A percentile compares a stretch with the other conserved stretches of the same genome.
phyloP scores from a whole-genome alignment of 2,329 filamentous ascomycete genomes.

The Nothophaeocryptopus gaeumannii region DNA sequence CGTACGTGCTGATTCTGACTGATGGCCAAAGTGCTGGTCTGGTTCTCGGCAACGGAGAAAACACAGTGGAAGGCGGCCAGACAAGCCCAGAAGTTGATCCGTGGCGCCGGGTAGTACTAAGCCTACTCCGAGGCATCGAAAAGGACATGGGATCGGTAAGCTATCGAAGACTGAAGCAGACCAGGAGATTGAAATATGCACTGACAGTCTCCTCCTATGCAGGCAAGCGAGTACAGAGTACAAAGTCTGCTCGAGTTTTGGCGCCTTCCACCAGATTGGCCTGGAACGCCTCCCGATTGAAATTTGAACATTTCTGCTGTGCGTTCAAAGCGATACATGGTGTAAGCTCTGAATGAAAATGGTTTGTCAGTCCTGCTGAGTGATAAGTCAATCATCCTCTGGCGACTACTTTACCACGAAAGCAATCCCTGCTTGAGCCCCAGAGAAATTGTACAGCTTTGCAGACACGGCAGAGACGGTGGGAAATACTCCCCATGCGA shows the following conservation, averaged over 20 bases:
- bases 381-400: too few relatives aligned
- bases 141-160: slow-evolving; percentile 57
- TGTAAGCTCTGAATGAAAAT: too few relatives aligned
- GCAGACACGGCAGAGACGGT: too few relatives aligned
- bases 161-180: not conserved
- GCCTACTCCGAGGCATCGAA: slow-evolving; percentile 58
- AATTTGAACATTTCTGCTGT: not conserved
- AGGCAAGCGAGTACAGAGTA: slow-evolving; percentile 61
- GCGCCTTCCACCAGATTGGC: slow-evolving; percentile 27
- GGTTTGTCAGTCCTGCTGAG: too few relatives aligned
- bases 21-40: slow-evolving; percentile 53
- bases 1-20: not conserved
- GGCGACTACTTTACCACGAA: too few relatives aligned
- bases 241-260: slow-evolving; percentile 53
- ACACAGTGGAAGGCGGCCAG: slow-evolving; percentile 14
- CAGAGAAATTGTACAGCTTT: too few relatives aligned
- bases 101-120: slow-evolving; percentile 56
- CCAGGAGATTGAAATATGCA: not conserved
- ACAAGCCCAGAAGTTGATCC: slow-evolving; percentile 30
- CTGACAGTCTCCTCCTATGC: slow-evolving; percentile 31
- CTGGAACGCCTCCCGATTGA: not conserved
- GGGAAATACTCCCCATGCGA: too few relatives aligned
- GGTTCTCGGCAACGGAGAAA: slow-evolving; percentile 50
- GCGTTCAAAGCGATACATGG: too few relatives aligned
- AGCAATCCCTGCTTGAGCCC: too few relatives aligned